Evolutionary conservation across 306 rosid genomes (phyloP).

Genomic region (Cyclanthera cordifolia): DNA sequence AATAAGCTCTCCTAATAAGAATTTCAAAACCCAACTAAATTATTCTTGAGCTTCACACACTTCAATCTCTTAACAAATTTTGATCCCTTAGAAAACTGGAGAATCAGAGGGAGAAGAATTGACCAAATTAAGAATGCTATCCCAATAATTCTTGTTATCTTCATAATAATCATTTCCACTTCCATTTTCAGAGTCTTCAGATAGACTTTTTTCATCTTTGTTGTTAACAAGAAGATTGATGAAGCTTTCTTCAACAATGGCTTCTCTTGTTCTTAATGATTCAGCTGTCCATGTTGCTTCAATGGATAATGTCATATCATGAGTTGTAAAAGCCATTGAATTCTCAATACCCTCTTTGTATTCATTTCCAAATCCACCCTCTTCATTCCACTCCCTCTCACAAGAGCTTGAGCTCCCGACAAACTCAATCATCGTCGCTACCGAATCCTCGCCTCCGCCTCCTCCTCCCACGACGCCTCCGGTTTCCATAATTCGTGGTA

Average conservation of each 20-base stretch:
- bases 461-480: no score
- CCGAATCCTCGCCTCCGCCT: constrained; percentile 20
- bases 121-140: constrained; percentile 81
- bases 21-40: background rate
- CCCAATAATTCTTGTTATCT: constrained; percentile 91
- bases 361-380: constrained; percentile 33
- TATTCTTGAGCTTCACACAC: background rate
- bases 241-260: constrained; percentile 65
- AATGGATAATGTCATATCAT: constrained; percentile 44
- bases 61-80: background rate
- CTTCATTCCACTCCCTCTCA: constrained; percentile 45
- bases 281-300: constrained; percentile 46
- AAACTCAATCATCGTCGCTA: constrained; percentile 53
- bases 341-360: constrained; percentile 34
- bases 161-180: constrained; percentile 38
- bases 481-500: constrained; percentile 22
- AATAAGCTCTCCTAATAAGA: background rate
- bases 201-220: constrained; percentile 48
- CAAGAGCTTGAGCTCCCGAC: constrained; percentile 56
- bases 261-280: constrained; percentile 24
- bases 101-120: constrained; percentile 78
- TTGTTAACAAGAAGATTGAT: constrained; percentile 73
- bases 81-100: constrained; percentile 44
- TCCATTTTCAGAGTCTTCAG: constrained; percentile 44
- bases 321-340: constrained; percentile 37